phyloP scores from a whole-genome alignment of 768 basidiomycete genomes.

The Dacryopinax spathularia region DNA sequence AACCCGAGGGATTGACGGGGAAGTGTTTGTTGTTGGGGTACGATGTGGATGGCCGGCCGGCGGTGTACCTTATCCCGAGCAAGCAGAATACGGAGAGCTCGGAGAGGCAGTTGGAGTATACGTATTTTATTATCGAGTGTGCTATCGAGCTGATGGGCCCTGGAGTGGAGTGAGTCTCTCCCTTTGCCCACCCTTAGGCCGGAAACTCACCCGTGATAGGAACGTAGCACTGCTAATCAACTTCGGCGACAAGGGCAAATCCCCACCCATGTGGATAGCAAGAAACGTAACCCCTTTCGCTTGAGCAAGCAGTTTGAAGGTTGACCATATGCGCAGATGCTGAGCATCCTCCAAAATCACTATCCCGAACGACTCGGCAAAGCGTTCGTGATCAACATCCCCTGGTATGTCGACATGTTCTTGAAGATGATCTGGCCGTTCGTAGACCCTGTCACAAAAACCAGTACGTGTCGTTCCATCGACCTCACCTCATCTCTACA shows the following conservation, averaged over 20 bases:
- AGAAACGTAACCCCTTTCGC: slow-evolving; percentile 21
- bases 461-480: slow-evolving; percentile 4
- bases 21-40: slow-evolving; percentile 70
- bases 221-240: slow-evolving; percentile 60
- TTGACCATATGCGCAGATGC: slow-evolving; percentile 27
- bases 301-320: background rate
- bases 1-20: slow-evolving; percentile 71
- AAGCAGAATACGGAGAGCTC: slow-evolving; percentile 67
- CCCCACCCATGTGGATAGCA: slow-evolving; percentile 29
- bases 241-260: slow-evolving; percentile 59
- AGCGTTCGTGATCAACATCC: slow-evolving; percentile 65
- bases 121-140: slow-evolving; percentile 66
- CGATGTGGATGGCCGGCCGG: slow-evolving; percentile 51
- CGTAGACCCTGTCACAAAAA: slow-evolving; percentile 60
- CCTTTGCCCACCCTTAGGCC: background rate
- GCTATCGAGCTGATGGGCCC: slow-evolving; percentile 62
- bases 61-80: slow-evolving; percentile 49
- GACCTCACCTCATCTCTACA: background rate
- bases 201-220: slow-evolving; percentile 25
- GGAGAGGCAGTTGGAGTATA: slow-evolving; percentile 53
- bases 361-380: slow-evolving; percentile 75
- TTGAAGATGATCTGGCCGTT: slow-evolving; percentile 67
- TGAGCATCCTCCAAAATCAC: slow-evolving; percentile 61
- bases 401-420: slow-evolving; percentile 59
- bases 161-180: slow-evolving; percentile 54